These are phyloP conservation scores for Eucalyptus cloeziana DNA, from an alignment of 345 rosid genomes.

Conservation along the genomic window DNA sequence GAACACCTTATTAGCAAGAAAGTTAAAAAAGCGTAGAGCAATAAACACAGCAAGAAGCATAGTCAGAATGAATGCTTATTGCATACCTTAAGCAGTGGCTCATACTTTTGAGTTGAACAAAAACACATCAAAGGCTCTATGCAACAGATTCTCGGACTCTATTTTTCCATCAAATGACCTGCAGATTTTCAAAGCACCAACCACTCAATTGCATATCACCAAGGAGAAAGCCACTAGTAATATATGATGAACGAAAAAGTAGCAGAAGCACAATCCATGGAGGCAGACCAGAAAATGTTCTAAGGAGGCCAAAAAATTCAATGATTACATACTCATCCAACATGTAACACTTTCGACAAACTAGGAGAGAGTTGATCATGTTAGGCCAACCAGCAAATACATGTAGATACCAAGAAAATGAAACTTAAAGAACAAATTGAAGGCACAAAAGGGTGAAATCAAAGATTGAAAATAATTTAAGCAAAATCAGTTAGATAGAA, in stretches of 20 bases:
- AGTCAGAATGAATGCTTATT: background rate
- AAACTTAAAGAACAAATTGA: background rate
- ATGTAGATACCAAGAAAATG: background rate
- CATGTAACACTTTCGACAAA: background rate
- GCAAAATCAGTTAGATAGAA: background rate
- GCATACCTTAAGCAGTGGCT: constrained; percentile 87
- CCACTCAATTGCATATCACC: background rate
- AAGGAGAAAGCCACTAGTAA: background rate
- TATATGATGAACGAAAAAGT: background rate
- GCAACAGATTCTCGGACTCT: constrained; percentile 58
- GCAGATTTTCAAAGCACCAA: background rate
- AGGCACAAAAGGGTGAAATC: background rate
- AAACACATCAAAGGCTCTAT: constrained; percentile 90
- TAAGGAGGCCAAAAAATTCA: background rate
- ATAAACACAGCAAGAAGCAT: background rate
- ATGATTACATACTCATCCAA: background rate
- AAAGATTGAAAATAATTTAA: background rate
- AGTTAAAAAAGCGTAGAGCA: background rate
- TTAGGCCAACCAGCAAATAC: background rate
- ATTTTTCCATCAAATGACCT: constrained; percentile 99
- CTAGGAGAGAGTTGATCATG: background rate
- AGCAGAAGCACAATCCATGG: background rate
- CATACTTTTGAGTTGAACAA: constrained; percentile 87
- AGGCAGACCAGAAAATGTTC: background rate
- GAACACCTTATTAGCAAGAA: background rate